Evolutionary conservation across 306 rosid genomes (phyloP), one percentile per base, ranked within the genome.

Genomic region (Canavalia ensiformis): DNA sequence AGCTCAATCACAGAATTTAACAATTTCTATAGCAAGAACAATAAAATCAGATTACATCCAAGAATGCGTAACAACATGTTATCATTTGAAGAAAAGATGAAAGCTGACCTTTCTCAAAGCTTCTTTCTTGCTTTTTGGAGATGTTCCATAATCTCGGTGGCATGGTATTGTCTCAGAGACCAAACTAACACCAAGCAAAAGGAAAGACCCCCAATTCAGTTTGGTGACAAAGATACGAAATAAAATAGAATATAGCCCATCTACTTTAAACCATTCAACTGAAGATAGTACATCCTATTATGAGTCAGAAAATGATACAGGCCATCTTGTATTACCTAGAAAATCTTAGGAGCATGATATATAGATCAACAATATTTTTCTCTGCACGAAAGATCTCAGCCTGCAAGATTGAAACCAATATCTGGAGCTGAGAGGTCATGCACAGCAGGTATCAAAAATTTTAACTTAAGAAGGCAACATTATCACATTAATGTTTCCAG

Each of bases 381-480:
- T 94, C 98, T 31, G 79, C 78, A 50, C 95, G 97, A 85, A 94
- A 94, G 90, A 94, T 91, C 88, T 88, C 89, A 74, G 95, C 98
- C 98, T 94, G 85, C 79, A 87, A 90, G 45, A 49, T 25, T 75
- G 80, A 37, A 78, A 78, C 3, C n/a, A 75, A 45, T 41, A 77
- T 73, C 8, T 65, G 78, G 58, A 74, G 72, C 72, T 74, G 37
- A 70, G 29, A 78, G 3, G 41, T 46, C 56, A 82, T 54, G 60
- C 69, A 57, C 60, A 34, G 69, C 39, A 64, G 57, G 55, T 76
- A 18, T 52, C 2, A 84, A 78, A 45, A 75, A 72, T 5, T 33
- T 35, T 4, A 49, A 7, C 33, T 28, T 34, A 28, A 50, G 28
- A 70, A 10, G 31, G 18, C 31, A 70, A 70, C 10, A 51, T n/a